Evolutionary conservation across 225 moss, liverwort and hornwort genomes (phyloP), one percentile per base, ranked within the genome.

Genomic region (Marchantia paleacea): DNA sequence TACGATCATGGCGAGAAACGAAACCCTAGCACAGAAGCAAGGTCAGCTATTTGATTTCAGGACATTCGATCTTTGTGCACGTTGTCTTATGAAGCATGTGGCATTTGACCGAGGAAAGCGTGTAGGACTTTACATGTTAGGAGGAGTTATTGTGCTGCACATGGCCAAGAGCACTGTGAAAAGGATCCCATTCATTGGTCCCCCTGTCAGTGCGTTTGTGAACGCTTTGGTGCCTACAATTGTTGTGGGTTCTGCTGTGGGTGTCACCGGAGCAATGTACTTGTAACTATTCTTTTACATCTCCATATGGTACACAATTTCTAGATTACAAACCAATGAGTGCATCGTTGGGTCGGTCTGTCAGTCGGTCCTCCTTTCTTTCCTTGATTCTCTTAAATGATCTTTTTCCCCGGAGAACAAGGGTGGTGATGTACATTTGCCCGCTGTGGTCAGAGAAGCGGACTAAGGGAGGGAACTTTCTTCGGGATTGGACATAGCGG

Each of bases 51-150:
- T 90, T 47, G 85, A 87, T 69, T 52, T 55, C 39, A 67, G 79
- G 14, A 88, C 90, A 67, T 97, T 97, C 52, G 92, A 91, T 55
- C 81, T 85, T 14, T 92, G 88, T 69, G 94, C 97, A 20, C 88
- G 97, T 20, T 88, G 91, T 73, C 76, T 91, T 13, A 24, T 93
- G 81, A 94, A 97, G 84, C 90, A 91, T 12, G 91, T 97, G 78
- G 93, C 94, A 26, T 87, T 97, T 20, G 94, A 97, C 55, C 84
- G 92, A 55, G 94, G 94, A 62, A 94, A 94, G 80, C 92, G 97
- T 20, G 87, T 97, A 0, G 94, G 97, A 16, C 82, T 97, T 73
- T 94, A 94, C 85, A 84, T 97, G 92, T 80, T 94, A 28, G 97
- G 92, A 19, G 94, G 97, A 53, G 85, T 94, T 30, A 77, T 94